A percentile compares a stretch with the other conserved stretches of the same genome.
These are phyloP conservation scores for Diaporthe sp. DNA, from an alignment of 2,329 filamentous ascomycete species.

Conservation along the genomic window DNA sequence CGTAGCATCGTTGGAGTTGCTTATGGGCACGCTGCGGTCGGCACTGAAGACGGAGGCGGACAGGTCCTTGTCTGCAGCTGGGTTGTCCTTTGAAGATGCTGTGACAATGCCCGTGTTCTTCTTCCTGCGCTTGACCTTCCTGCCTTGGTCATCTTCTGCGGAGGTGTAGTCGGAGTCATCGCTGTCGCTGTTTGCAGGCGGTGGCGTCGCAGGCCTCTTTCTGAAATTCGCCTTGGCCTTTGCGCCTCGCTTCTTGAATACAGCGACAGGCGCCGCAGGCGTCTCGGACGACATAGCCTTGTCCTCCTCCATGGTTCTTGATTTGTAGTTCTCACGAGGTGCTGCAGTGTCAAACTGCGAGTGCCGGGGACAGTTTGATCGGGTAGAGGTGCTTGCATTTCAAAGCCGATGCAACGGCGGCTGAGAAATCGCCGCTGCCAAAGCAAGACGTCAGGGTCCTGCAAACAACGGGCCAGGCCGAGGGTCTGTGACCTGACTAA, in stretches of 20 bases:
- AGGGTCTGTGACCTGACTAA: background rate
- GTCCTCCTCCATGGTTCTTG: conserved; percentile 9
- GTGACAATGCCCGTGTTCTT: conserved; percentile 76
- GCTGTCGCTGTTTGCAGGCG: conserved; percentile 66
- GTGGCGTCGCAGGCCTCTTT: conserved; percentile 85
- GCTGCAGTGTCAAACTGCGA: background rate
- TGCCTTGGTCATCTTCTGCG: conserved; percentile 83
- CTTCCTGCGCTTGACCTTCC: conserved; percentile 83
- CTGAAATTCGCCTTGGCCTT: conserved; percentile 84
- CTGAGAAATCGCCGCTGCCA: conserved; percentile 6
- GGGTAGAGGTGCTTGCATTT: background rate
- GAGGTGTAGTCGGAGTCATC: conserved; percentile 75
- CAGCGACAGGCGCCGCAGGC: conserved; percentile 66
- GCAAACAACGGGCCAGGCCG: background rate
- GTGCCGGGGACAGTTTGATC: background rate
- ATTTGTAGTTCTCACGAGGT: background rate
- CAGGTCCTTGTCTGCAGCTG: conserved; percentile 47
- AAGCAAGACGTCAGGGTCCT: conserved; percentile 17
- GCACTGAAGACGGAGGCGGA: conserved; percentile 67
- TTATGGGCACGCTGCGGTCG: conserved; percentile 73
- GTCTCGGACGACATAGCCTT: conserved; percentile 38
- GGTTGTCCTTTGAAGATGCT: conserved; percentile 69
- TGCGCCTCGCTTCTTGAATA: conserved; percentile 89
- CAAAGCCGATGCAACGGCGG: background rate
- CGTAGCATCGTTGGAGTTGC: conserved; percentile 86